Evolutionary conservation across 2,329 filamentous ascomycete species (phyloP), one percentile per base, ranked within the genome.

Genomic region (Penicillium sp.): DNA sequence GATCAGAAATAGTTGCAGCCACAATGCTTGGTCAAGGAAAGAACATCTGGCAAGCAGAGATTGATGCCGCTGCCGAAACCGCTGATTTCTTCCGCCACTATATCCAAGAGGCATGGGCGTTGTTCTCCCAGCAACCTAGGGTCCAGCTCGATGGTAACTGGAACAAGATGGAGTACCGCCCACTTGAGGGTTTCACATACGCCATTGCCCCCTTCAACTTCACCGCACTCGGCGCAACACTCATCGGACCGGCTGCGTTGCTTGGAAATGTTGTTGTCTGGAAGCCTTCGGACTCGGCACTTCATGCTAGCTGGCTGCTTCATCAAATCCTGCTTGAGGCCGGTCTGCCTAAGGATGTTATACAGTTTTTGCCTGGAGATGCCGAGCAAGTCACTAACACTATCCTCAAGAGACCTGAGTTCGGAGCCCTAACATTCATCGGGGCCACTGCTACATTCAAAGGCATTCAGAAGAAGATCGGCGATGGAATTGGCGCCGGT

Each of bases 31-130:
- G 92, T 58, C 92, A 97, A 77, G 92, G 93, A 68, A 97, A 97
- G 83, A 97, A 96, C 72, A 90, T 90, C 45, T 96, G 91, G 91
- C 93, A 97, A 76, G 92, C 92, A 26, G 92, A 97, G 81, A 97
- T 97, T 61, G 92, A 97, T 75, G 83, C 91, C 37, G 91, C 92
- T 14, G 92, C 92, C 7, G 92, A 97, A 80, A 78, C 94, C 64
- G 88, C 85, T 63, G 92, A 97, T 73, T 97, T 97, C 77, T 79
- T 96, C 69, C 85, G 90, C 70, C 76, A 96, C 81, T 93, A 93
- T 70, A 91, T 96, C 45, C 85, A 92, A 72, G 96, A 92, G 70
- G 92, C 92, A 34, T 87, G 95, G 77, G 89, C 96, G 72, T 79
- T 96, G 51, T 96, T 96, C 72, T 83, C 84, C 32, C 86, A 91